Evolutionary conservation across 306 rosid species (phyloP).

Genomic region (Pachyrhizus erosus): DNA sequence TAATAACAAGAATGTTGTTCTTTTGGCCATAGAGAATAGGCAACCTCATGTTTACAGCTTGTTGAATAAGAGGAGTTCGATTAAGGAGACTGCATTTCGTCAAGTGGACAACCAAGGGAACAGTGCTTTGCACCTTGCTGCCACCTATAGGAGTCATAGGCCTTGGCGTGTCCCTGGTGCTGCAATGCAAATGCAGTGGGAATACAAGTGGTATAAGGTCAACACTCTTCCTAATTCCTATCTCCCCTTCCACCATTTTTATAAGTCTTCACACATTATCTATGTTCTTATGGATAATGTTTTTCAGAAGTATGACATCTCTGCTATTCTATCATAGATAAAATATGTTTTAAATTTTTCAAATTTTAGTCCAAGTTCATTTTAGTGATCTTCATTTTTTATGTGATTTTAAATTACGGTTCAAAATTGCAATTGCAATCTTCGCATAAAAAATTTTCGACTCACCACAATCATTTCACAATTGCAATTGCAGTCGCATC

Average conservation of each 20-base stretch:
- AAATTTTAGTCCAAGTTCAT: too few species aligned
- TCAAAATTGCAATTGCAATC: too few species aligned
- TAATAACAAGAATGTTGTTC: slow-evolving; percentile 52
- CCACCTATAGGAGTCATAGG: slow-evolving; percentile 26
- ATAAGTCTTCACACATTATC: not conserved
- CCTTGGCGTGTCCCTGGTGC: slow-evolving; percentile 62
- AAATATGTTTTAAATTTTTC: not conserved
- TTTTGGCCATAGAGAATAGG: slow-evolving; percentile 58
- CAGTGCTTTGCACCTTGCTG: slow-evolving; percentile 61
- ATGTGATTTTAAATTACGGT: too few species aligned
- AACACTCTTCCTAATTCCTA: not conserved
- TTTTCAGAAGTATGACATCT: too few species aligned
- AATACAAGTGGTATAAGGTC: slow-evolving; percentile 65
- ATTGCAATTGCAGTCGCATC: too few species aligned
- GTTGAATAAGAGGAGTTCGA: slow-evolving; percentile 18
- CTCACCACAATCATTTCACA: too few species aligned
- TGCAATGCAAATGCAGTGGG: slow-evolving; percentile 67
- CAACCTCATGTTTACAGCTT: slow-evolving; percentile 49
- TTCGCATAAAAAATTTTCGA: too few species aligned
- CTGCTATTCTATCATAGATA: too few species aligned
- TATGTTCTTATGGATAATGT: not conserved
- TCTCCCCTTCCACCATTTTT: not conserved
- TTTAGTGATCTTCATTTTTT: not conserved
- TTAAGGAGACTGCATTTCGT: slow-evolving; percentile 48
- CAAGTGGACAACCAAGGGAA: slow-evolving; percentile 49